Conservation (phyloP, 257 asterid species). For the Cynanchum wilfordii region DNA sequence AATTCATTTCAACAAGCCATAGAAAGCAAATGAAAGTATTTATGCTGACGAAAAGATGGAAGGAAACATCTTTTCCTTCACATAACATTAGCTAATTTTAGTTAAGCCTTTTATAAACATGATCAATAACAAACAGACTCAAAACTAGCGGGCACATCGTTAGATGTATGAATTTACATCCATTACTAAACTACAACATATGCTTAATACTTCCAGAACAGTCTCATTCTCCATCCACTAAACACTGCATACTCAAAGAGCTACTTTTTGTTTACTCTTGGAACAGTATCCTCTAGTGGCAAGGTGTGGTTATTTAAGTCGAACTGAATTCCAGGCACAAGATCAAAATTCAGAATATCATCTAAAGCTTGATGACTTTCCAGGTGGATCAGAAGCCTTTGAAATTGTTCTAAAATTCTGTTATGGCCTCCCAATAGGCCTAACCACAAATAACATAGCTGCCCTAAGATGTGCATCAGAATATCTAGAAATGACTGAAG, state of each 20-base stretch:
- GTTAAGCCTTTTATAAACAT: no score
- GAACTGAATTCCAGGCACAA: conserved; percentile 35
- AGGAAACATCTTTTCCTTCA: background rate
- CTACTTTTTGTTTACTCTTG: conserved; percentile 15
- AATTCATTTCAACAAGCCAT: no score
- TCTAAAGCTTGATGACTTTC: conserved; percentile 57
- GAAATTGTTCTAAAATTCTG: conserved; percentile 55
- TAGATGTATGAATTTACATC: background rate
- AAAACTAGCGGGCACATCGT: background rate
- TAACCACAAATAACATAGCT: conserved; percentile 54
- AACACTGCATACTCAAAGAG: background rate
- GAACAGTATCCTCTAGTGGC: conserved; percentile 65
- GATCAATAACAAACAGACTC: background rate
- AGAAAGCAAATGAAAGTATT: no score
- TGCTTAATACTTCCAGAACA: background rate
- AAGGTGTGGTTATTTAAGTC: conserved; percentile 54
- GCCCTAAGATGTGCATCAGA: conserved; percentile 79
- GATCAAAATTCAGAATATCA: conserved; percentile 33
- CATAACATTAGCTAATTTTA: background rate
- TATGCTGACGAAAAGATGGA: background rate
- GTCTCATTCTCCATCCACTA: conserved; percentile 4
- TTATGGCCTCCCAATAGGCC: conserved; percentile 50
- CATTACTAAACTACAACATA: background rate
- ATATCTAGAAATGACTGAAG: conserved; percentile 76
- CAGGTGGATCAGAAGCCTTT: conserved; percentile 76